Evolutionary conservation across 345 rosid species (phyloP), one percentile per base, ranked within the genome.

Genomic region (Cochlearia excelsa): DNA sequence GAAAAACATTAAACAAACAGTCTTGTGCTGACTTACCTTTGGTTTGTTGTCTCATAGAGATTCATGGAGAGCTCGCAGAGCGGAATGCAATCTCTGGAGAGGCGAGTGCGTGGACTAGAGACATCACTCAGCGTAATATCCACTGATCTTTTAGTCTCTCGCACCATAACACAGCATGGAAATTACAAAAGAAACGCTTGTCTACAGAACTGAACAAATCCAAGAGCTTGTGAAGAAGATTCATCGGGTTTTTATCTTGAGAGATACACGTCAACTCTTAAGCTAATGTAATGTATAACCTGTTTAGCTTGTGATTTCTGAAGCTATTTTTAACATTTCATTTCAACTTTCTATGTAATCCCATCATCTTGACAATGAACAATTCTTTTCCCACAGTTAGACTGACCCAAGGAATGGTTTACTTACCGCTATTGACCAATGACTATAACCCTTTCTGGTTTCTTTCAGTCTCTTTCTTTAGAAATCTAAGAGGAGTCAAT

Each of bases 81-180:
- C 39, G 99, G 91, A 67, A 81, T 93, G 62, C 82, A 74, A 57
- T 85, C 91, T 57, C 76, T 93, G 42, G 95, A 85, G 85, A 75
- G 86, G 37, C 91, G 99, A 30, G 91, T 89, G 10, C 80, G 78
- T 42, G 85, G 91, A 51, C 72, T 93, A 69, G 99, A 93, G 77
- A 86, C 85, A 86, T 87, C 94, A 45, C 66, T 93, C 59, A 89
- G 82, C 38, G 97, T 86, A 52, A 87, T 93, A 57, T 93, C 95
- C 11, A 74, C 80, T 42, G 95, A 85, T 78, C 49, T 85, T 65
- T 77, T 55, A 30, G 75, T 71, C 5, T 30, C 70, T 58, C 70
- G 70, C 42, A 65, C 8, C 28, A 46, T 58, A 39, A 52, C 70
- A 46, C 75, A 26, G 52, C 58, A 52, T 9, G 66, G 52, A 59